Conservation (phyloP, 176 grass and related monocot genomes). For the Alloteropsis semialata region DNA sequence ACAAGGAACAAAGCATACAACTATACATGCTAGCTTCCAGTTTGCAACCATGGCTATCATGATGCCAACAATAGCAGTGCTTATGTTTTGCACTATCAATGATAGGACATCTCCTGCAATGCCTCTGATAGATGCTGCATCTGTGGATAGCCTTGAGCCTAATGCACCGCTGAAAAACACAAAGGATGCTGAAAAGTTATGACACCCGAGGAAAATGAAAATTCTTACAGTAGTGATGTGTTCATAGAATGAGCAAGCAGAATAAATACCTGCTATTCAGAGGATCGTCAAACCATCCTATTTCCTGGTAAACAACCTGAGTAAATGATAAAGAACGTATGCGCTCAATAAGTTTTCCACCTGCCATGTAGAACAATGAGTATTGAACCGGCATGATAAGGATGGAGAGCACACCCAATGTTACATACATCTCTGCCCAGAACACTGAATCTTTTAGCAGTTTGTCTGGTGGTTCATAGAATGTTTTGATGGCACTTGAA, state of each 20-base stretch:
- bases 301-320: conserved; percentile 58
- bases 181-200: neutral
- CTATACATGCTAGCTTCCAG: conserved; percentile 62
- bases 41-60: conserved; percentile 61
- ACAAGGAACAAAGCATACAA: conserved; percentile 53
- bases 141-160: conserved; percentile 63
- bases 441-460: conserved; percentile 45
- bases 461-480: conserved; percentile 42
- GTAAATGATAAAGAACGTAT: conserved; percentile 48
- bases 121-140: conserved; percentile 56
- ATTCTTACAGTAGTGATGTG: conserved; percentile 5
- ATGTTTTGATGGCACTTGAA: conserved; percentile 48
- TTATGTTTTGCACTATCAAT: conserved; percentile 60
- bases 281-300: conserved; percentile 71
- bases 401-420: conserved; percentile 41
- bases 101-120: conserved; percentile 67
- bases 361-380: conserved; percentile 57
- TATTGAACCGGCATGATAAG: conserved; percentile 45
- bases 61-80: conserved; percentile 49
- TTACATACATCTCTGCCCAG: conserved; percentile 49
- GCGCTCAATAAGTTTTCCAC: conserved; percentile 59
- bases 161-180: conserved; percentile 65
- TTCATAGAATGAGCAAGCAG: neutral
- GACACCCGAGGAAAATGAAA: neutral
- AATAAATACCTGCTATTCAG: conserved; percentile 52